Evolutionary conservation across 257 asterid genomes (phyloP).

Genomic region (Paulownia fortunei): DNA sequence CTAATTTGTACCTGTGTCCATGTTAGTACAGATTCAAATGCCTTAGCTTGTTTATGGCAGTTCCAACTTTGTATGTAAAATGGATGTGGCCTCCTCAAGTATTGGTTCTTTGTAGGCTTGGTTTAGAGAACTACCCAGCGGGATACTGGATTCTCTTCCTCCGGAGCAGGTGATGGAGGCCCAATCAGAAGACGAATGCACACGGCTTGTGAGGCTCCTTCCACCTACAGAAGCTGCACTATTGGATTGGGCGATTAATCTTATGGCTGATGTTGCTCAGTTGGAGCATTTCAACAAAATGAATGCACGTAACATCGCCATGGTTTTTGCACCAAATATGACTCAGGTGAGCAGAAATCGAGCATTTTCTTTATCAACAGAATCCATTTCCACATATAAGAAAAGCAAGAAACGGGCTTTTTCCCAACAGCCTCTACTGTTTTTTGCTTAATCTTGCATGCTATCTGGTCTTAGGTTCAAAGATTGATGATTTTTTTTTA

Average conservation of each 20-base stretch:
- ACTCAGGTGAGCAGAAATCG: slow-evolving; percentile 63
- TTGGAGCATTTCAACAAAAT: slow-evolving; percentile 74
- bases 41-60: too few relatives aligned
- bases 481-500: background rate
- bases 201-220: slow-evolving; percentile 67
- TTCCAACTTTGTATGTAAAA: background rate
- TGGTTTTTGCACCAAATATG: slow-evolving; percentile 97
- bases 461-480: background rate
- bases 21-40: background rate
- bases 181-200: slow-evolving; percentile 75
- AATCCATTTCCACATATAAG: background rate
- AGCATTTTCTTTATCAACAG: background rate
- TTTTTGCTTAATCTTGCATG: background rate
- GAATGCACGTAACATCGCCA: slow-evolving; percentile 87
- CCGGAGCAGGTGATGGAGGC: slow-evolving; percentile 81
- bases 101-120: slow-evolving; percentile 52
- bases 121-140: slow-evolving; percentile 91
- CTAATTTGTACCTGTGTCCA: too few relatives aligned
- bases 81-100: background rate
- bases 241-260: slow-evolving; percentile 85
- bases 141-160: slow-evolving; percentile 77
- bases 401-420: background rate
- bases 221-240: slow-evolving; percentile 82
- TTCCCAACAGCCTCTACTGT: background rate
- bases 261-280: slow-evolving; percentile 96